These are phyloP conservation scores for Geosiphon pyriformis DNA, from an alignment of 192 early-diverging fungal species.

Conservation along the genomic window DNA sequence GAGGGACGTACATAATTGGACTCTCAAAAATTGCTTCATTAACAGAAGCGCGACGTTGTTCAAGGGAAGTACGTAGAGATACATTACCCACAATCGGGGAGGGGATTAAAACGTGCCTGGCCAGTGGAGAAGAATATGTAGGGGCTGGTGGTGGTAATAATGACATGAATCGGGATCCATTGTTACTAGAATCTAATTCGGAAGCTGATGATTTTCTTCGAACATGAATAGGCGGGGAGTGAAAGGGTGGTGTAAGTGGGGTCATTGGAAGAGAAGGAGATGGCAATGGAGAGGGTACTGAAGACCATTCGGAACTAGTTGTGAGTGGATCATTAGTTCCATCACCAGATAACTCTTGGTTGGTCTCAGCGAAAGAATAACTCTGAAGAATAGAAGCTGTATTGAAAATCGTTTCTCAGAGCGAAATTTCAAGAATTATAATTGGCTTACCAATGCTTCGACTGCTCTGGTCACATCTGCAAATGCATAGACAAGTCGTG, in stretches of 20 bases:
- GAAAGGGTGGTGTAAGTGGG: constrained; percentile 13
- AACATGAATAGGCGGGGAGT: background rate
- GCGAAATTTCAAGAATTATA: too few relatives aligned
- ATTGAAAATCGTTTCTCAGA: too few relatives aligned
- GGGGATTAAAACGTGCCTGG: constrained; percentile 5
- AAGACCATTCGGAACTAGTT: constrained; percentile 20
- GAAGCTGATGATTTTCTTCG: constrained; percentile 1
- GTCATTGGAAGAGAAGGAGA: constrained; percentile 20
- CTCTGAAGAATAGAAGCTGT: too few relatives aligned
- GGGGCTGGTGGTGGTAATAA: constrained; percentile 2
- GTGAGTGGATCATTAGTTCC: constrained; percentile 8
- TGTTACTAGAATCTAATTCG: background rate
- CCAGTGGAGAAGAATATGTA: constrained; percentile 12
- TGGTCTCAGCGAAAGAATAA: constrained; percentile 9
- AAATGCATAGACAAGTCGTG: constrained; percentile 54
- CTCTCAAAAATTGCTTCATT: constrained; percentile 24
- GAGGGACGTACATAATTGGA: constrained; percentile 6
- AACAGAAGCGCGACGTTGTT: constrained; percentile 21
- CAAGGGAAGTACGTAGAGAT: constrained; percentile 1
- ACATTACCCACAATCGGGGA: background rate
- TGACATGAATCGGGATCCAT: background rate
- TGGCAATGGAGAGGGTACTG: constrained; percentile 17
- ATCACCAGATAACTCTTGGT: constrained; percentile 10
- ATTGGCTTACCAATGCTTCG: constrained; percentile 48
- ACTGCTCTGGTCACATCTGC: constrained; percentile 55